Conservation (phyloP, 2,329 filamentous ascomycete species). For the Trichoderma sp. region DNA sequence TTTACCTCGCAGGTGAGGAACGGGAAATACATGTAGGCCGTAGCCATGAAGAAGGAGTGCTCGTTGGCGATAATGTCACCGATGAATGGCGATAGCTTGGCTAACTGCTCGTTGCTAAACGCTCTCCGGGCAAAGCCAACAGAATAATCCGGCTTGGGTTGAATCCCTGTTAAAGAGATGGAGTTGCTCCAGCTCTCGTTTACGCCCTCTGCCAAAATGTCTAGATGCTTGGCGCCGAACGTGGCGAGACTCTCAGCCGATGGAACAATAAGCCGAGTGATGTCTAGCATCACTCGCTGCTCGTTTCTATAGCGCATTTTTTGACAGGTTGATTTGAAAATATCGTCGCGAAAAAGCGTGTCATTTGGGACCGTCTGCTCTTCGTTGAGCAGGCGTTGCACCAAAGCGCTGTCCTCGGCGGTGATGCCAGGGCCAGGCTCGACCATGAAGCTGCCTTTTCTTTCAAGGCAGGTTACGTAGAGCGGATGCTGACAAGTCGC, state of each 20-base stretch:
- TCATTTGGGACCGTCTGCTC: slow-evolving; percentile 32
- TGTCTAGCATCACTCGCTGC: slow-evolving; percentile 37
- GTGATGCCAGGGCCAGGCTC: too few species aligned
- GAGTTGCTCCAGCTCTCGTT: slow-evolving; percentile 43
- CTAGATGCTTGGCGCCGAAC: slow-evolving; percentile 30
- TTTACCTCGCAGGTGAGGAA: slow-evolving; percentile 50
- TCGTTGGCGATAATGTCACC: slow-evolving; percentile 33
- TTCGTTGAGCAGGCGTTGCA: slow-evolving; percentile 32
- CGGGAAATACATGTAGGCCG: slow-evolving; percentile 47
- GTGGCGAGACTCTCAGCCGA: slow-evolving; percentile 37
- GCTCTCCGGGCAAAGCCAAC: slow-evolving; percentile 40
- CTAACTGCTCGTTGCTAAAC: slow-evolving; percentile 40
- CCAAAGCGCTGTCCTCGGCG: too few species aligned
- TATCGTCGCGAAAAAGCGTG: slow-evolving; percentile 37
- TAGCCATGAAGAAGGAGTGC: slow-evolving; percentile 43
- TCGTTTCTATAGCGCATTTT: slow-evolving; percentile 33
- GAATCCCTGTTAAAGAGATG: slow-evolving; percentile 34
- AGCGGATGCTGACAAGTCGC: too few species aligned
- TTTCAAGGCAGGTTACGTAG: too few species aligned
- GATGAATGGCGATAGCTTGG: slow-evolving; percentile 39
- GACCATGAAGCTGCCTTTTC: too few species aligned
- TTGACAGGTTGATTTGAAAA: slow-evolving; percentile 35
- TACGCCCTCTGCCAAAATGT: slow-evolving; percentile 37
- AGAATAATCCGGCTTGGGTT: slow-evolving; percentile 44
- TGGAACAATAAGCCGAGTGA: slow-evolving; percentile 37